A percentile compares a stretch with the other conserved stretches of the same genome.
Evolutionary conservation across 108 stramenopile genomes (phyloP).

Genomic region (Nitzschia inconspicua): DNA sequence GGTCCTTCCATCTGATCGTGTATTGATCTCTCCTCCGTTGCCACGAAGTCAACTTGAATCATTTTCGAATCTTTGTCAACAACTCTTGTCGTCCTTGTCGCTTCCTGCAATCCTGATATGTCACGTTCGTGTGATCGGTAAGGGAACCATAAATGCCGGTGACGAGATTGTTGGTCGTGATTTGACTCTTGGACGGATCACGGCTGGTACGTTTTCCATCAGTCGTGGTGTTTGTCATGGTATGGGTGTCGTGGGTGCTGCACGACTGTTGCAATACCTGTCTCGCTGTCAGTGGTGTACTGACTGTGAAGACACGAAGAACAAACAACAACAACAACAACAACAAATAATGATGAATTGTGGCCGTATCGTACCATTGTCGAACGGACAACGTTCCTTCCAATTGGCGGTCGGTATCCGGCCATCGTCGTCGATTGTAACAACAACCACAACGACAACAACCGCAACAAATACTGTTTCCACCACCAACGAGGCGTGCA

Average conservation of each 20-base stretch:
- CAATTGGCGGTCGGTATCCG: slow-evolving; percentile 13
- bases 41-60: slow-evolving; percentile 17
- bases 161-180: slow-evolving; percentile 6
- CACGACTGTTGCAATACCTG: slow-evolving; percentile 36
- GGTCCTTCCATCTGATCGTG: slow-evolving; percentile 8
- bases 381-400: slow-evolving; percentile 7
- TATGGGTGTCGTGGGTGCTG: slow-evolving; percentile 63
- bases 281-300: no score
- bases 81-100: slow-evolving; percentile 50
- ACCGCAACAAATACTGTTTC: no score
- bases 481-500: no score
- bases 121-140: slow-evolving; percentile 52
- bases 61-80: slow-evolving; percentile 31
- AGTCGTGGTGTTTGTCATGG: slow-evolving; percentile 62
- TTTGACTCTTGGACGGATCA: slow-evolving; percentile 43
- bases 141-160: slow-evolving; percentile 46
- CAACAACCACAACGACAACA: no score
- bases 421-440: no score
- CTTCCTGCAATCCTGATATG: slow-evolving; percentile 66
- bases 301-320: no score
- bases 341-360: not conserved
- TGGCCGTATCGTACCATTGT: slow-evolving; percentile 15
- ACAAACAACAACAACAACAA: not conserved
- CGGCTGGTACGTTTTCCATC: slow-evolving; percentile 57
- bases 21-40: slow-evolving; percentile 39